Base-by-base conservation (phyloP, 352 stramenopile species). In the Phytophthora lateralis region DNA sequence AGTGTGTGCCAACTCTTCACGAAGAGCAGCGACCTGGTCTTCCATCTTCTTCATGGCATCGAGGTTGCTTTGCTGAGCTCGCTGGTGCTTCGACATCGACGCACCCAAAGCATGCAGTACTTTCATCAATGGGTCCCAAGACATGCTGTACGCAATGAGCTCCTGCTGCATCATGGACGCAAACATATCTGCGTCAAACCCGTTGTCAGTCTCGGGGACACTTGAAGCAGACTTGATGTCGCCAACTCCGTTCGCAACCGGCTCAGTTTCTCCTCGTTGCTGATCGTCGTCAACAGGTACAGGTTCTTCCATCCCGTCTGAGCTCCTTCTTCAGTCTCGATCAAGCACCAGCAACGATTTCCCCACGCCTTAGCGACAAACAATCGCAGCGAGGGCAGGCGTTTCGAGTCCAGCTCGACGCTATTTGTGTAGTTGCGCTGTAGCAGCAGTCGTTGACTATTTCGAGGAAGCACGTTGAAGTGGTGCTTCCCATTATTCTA, bases 101-200 rank as follows among this genome's bases (percentile, higher is more conserved):
- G 52, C 46, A 3, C 78, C 80, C 14, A 95, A 62, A 39, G 78
- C 62, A 56, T 86, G 70, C 1, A 95, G 67, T 10, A 79, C 79
- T 48, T 88, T 85, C 44, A 86, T 69, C 12, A 95, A 55, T 26
- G 85, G 85, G 30, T 89, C 80, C 81, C 85, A 90, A 46, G 85
- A 87, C 21, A 90, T 60, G 20, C 61, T 89, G 66, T 90, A 91
- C 48, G 80, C 64, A 29, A 93, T 85, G 7, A 95, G 53, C 18
- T 90, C 77, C 20, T 80, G 75, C 50, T 89, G 67, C 50, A 95
- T 73, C 48, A 93, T 39, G 8, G 69, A 74, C 9, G 75, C 76
- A 42, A 93, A 93, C 11, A 63, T 17, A n/a, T 81, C 67, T 34
- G 71, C 47, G 43, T 85, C 70, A 20, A 85, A 82, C 10, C 55